These are phyloP conservation scores for Wickerhamiella siamensis DNA, from an alignment of 805 yeast genomes.

Conservation along the genomic window DNA sequence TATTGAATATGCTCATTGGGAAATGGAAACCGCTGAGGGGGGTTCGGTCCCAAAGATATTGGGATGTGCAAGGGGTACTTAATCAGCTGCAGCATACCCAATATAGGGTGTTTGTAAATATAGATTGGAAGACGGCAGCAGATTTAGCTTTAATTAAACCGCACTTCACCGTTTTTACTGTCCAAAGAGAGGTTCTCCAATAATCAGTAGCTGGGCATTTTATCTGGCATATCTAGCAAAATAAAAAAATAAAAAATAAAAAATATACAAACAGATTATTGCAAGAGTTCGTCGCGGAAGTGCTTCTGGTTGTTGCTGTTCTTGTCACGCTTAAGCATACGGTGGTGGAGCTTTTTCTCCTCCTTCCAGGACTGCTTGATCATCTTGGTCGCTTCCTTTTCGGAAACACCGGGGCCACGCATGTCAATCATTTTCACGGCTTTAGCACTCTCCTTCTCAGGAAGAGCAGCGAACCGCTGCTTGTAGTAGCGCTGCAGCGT, in stretches of 20 bases:
- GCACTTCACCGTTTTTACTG: too few relatives aligned
- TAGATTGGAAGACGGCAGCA: too few relatives aligned
- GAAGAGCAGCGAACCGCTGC: constrained; percentile 43
- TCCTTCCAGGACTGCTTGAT: constrained; percentile 51
- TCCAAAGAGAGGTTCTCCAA: too few relatives aligned
- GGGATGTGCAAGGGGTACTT: too few relatives aligned
- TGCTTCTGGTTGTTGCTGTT: constrained; percentile 74
- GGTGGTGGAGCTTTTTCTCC: constrained; percentile 34
- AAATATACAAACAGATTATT: constrained; percentile 17
- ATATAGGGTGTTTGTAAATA: too few relatives aligned
- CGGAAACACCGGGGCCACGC: constrained; percentile 31
- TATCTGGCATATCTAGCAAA: neutral
- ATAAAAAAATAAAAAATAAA: neutral
- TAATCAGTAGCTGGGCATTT: too few relatives aligned
- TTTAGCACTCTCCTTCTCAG: constrained; percentile 42
- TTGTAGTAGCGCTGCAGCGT: constrained; percentile 55
- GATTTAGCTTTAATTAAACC: too few relatives aligned
- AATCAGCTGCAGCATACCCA: too few relatives aligned
- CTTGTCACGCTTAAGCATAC: constrained; percentile 37
- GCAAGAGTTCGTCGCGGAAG: constrained; percentile 59
- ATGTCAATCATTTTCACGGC: constrained; percentile 58
- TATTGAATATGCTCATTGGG: constrained; percentile 14
- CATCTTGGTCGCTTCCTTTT: constrained; percentile 25
- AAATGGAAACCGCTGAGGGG: too few relatives aligned
- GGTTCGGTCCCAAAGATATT: too few relatives aligned